These are phyloP conservation scores for Phoma herbarum DNA, from an alignment of 2,329 filamentous ascomycete genomes.

Conservation along the genomic window DNA sequence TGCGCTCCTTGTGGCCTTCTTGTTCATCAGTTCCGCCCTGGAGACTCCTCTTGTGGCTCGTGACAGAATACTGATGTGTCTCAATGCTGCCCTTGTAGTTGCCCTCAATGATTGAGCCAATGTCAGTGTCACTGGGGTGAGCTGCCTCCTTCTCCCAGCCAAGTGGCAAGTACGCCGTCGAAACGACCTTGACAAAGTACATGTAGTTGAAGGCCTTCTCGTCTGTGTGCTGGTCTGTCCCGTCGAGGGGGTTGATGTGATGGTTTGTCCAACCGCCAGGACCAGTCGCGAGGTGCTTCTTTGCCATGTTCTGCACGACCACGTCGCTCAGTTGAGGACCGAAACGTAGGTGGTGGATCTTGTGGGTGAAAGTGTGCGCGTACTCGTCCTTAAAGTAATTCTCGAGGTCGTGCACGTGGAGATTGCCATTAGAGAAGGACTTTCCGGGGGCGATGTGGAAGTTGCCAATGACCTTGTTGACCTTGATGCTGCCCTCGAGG, in stretches of 20 bases:
- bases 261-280: slow-evolving; percentile 80
- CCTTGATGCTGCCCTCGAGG: slow-evolving; percentile 87
- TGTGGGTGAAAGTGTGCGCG: slow-evolving; percentile 87
- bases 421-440: slow-evolving; percentile 93
- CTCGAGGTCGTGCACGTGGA: slow-evolving; percentile 97
- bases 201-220: slow-evolving; percentile 95
- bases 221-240: slow-evolving; percentile 75
- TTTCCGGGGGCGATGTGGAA: slow-evolving; percentile 98
- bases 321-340: slow-evolving; percentile 87
- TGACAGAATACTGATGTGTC: slow-evolving; percentile 98
- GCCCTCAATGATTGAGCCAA: slow-evolving; percentile 50
- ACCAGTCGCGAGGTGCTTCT: slow-evolving; percentile 63
- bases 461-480: slow-evolving; percentile 98
- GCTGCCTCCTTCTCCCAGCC: slow-evolving; percentile 75
- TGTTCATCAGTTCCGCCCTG: slow-evolving; percentile 82
- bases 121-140: slow-evolving; percentile 55
- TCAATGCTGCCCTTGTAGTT: slow-evolving; percentile 87
- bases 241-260: slow-evolving; percentile 90
- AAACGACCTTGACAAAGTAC: slow-evolving; percentile 99
- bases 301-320: slow-evolving; percentile 57
- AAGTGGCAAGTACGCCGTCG: slow-evolving; percentile 91
- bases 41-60: slow-evolving; percentile 91
- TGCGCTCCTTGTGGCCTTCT: slow-evolving; percentile 89
- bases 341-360: slow-evolving; percentile 88
- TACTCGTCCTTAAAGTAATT: slow-evolving; percentile 83